Base-by-base conservation (phyloP, 2,329 filamentous ascomycete genomes). In the Diaporthe batatas region DNA sequence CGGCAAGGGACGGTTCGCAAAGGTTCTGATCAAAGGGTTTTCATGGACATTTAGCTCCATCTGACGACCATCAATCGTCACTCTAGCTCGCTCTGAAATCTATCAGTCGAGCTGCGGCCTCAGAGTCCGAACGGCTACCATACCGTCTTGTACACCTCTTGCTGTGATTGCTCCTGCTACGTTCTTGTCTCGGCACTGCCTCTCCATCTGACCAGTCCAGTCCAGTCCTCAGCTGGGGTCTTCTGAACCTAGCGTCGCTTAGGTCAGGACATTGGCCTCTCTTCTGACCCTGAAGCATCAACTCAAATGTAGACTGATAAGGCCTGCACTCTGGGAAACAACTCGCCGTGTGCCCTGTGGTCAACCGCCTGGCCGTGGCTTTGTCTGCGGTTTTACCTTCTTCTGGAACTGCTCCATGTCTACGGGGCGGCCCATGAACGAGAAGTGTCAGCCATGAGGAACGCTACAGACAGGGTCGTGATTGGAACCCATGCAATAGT, bases 111-210 rank as follows among this genome's bases (percentile, higher is more conserved):
- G 90, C 89, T 85, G 83, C 90, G 90, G 90, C 90, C 90, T 91
- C 83, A 91, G 90, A 92, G 90, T 89, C 90, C 90, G 90, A 92
- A 90, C 90, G 90, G 90, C 90, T 81, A 80, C 78, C 80, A 84
- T 89, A 90, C 90, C 90, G 90, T 90, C 90, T 91, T 90, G 82
- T 80, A 81, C 72, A 68, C 21, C 72, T 70, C 29, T n/a, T 59
- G 39, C 34, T 54, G 72, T 73, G 68, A 73, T 68, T 44, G 18
- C 18, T 65, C 23, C 54, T 67, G 44, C 25, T 49, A 69, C 42
- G 44, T 32, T 16, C 12, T 59, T 4, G 11, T 34, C 1, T n/a
- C 51, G 32, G n/a, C 16, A 4, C 14, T 51, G 44, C 12, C 42
- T 36, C 8, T 12, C 8, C 16, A 8, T 29, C 29, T 49, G 44